Evolutionary conservation across 805 yeast species (phyloP), one percentile per base, ranked within the genome.

Genomic region (Hanseniaspora vineae): DNA sequence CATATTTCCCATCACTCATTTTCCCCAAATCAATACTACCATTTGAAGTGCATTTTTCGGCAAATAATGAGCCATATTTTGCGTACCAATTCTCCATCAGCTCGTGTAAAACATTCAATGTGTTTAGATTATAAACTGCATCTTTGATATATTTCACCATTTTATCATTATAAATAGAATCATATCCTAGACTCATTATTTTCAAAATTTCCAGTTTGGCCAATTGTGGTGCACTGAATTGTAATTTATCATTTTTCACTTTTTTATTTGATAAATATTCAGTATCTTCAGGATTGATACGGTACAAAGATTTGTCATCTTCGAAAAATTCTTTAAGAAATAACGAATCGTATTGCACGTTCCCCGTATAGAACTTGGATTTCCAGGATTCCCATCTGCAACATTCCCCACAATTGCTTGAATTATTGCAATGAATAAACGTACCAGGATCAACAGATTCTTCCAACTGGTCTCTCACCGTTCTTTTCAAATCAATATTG

Each of bases 131-230:
- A 52, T 82, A 40, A 29, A 43, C 67, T 37, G 17, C 19, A 10
- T 37, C 40, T 37, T 15, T 37, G 19, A 37, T 37, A 10, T 42
- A 51, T 52, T 37, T 50, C 35, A 73, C 79, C 2, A 79, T 77
- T 52, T 75, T 77, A 44, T 73, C 76, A 47, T 82, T 81, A 60
- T 89, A 89, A 17, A 89, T 68, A 1, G 90, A 78, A 55, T 86
- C 95, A 60, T 85, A 87, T 37, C 92, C 94, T 45, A 88, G 68
- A 1, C 89, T 77, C 65, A 83, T 76, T 52, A 89, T 83, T 58
- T 84, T 84, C 33, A 87, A 65, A 37, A 89, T 64, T 56, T 86
- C 96, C 32, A 89, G 69, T 52, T 83, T 83, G 2, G 96, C 96
- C 55, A 74, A 74, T 55, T 87, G 95, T 45, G 46, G 44, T 35